Conservation (phyloP, 2,329 filamentous ascomycete genomes). For the Coniosporium uncinatum region DNA sequence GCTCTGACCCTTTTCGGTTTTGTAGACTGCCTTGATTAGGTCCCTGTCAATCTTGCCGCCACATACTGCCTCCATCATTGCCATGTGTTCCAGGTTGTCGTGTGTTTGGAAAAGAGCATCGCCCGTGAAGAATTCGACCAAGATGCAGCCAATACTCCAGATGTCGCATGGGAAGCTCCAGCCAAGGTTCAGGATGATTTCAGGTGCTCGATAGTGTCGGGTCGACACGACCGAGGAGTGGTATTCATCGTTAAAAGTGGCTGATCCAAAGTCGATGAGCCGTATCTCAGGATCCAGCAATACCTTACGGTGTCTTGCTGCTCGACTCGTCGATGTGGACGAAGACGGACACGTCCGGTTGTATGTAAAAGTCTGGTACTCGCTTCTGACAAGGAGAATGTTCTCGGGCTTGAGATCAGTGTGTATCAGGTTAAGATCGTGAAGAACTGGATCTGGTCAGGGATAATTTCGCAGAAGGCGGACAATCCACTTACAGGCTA, state of each 20-base stretch:
- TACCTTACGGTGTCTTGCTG: constrained; percentile 56
- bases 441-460: constrained; percentile 76
- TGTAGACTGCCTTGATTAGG: constrained; percentile 47
- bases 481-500: constrained; percentile 79
- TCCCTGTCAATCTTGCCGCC: constrained; percentile 48
- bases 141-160: constrained; percentile 64
- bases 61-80: constrained; percentile 64
- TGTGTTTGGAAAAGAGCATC: constrained; percentile 65
- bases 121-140: constrained; percentile 64
- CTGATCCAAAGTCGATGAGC: constrained; percentile 62
- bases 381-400: constrained; percentile 58
- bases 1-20: constrained; percentile 36
- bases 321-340: constrained; percentile 49
- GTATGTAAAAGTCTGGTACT: constrained; percentile 64
- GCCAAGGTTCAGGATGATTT: constrained; percentile 62
- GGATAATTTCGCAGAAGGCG: constrained; percentile 8
- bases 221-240: constrained; percentile 64
- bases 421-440: constrained; percentile 96
- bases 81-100: constrained; percentile 62
- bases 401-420: constrained; percentile 71
- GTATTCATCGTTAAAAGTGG: constrained; percentile 64
- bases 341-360: constrained; percentile 62
- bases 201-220: constrained; percentile 59
- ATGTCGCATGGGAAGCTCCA: constrained; percentile 66
- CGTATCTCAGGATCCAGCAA: constrained; percentile 61